These are phyloP conservation scores for Fusarium agapanthi DNA, from an alignment of 2,329 filamentous ascomycete species.

Conservation along the genomic window DNA sequence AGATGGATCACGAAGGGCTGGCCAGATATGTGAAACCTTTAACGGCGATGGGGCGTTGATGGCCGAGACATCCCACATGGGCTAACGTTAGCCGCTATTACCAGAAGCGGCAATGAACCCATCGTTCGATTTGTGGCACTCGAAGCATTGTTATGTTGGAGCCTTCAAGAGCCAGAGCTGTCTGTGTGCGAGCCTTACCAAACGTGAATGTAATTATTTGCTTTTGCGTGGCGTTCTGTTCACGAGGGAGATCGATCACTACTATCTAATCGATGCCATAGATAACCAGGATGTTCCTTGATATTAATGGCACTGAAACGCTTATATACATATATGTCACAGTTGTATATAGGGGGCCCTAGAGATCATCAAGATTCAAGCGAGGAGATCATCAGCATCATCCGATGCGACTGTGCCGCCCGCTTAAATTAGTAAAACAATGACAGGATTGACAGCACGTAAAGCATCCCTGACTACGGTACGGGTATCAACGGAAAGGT, in stretches of 20 bases:
- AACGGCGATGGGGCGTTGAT: slow-evolving; percentile 20
- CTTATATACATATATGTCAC: not conserved
- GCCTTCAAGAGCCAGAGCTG: not conserved
- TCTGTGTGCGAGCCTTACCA: slow-evolving; percentile 22
- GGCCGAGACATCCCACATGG: slow-evolving; percentile 30
- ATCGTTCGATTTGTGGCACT: slow-evolving; percentile 32
- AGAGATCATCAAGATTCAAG: not conserved
- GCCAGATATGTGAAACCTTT: slow-evolving; percentile 29
- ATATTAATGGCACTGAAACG: not conserved
- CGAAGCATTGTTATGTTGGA: not conserved
- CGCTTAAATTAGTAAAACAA: not conserved
- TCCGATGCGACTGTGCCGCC: not conserved
- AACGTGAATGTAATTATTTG: not conserved
- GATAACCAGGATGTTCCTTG: not conserved
- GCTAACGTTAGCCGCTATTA: slow-evolving; percentile 31
- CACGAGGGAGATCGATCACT: not conserved
- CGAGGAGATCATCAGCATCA: not conserved
- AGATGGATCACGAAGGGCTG: not conserved
- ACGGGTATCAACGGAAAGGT: not conserved
- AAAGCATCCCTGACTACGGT: not conserved
- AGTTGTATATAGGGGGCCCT: not conserved
- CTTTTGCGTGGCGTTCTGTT: slow-evolving; percentile 7
- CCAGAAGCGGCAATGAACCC: slow-evolving; percentile 16
- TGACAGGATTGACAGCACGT: not conserved
- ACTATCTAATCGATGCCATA: not conserved